Conservation (phyloP, 768 basidiomycete genomes). For the Tulasnella sp. region DNA sequence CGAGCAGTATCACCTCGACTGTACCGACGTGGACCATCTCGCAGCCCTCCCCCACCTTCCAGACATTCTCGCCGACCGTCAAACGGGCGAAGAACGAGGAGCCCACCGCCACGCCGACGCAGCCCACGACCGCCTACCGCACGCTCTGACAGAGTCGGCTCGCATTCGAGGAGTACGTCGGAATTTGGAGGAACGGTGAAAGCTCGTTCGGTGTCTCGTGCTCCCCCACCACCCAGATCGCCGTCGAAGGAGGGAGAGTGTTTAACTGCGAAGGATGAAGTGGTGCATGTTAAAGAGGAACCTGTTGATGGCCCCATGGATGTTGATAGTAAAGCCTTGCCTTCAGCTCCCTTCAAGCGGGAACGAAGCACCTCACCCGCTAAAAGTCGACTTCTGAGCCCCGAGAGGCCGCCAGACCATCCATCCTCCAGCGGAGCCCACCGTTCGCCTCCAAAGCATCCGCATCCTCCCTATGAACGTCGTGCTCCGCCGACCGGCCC, state of each 20-base stretch:
- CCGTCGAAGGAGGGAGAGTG: background rate
- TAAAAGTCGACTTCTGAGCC: background rate
- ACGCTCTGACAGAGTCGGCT: background rate
- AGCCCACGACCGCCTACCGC: background rate
- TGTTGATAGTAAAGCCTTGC: background rate
- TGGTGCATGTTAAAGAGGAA: background rate
- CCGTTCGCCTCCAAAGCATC: background rate
- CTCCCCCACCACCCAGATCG: background rate
- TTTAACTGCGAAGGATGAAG: background rate
- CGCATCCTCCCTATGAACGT: background rate
- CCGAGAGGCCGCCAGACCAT: background rate
- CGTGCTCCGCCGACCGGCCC: background rate
- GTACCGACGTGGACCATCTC: background rate
- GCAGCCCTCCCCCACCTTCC: background rate
- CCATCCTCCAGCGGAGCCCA: background rate
- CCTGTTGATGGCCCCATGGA: background rate
- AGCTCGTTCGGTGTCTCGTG: background rate
- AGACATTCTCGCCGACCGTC: constrained; percentile 13
- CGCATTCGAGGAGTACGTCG: background rate
- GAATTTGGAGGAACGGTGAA: background rate
- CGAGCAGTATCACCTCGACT: background rate
- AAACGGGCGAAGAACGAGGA: background rate
- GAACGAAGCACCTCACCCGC: background rate
- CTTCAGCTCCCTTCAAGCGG: background rate
- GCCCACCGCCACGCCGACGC: background rate